These are phyloP conservation scores for Catharanthus roseus DNA, from an alignment of 257 asterid genomes.

Conservation along the genomic window DNA sequence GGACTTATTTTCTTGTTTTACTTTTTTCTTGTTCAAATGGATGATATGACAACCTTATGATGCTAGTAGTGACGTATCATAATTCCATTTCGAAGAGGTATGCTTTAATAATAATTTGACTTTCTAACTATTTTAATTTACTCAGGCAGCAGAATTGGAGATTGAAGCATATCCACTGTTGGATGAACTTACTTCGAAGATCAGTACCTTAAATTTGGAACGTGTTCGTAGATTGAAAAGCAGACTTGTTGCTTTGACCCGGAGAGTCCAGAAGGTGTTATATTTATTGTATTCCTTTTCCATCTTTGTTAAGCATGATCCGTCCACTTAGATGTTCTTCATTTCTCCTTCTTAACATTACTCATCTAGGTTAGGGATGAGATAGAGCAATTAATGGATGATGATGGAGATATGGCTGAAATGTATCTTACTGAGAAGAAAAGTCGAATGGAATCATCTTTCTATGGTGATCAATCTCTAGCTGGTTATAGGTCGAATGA, in stretches of 20 bases:
- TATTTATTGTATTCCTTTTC: conserved; percentile 13
- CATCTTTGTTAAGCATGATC: conserved; percentile 15
- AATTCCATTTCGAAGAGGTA: neutral
- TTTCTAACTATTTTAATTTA: conserved; percentile 18
- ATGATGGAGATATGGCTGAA: conserved; percentile 99
- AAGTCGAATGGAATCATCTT: conserved; percentile 64
- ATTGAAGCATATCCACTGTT: conserved; percentile 96
- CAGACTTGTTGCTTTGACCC: conserved; percentile 93
- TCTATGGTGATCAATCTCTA: conserved; percentile 80
- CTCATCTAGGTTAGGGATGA: conserved; percentile 92
- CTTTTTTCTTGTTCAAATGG: neutral
- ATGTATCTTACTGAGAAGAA: conserved; percentile 98
- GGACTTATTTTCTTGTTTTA: neutral
- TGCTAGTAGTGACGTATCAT: neutral
- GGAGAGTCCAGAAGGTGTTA: conserved; percentile 93
- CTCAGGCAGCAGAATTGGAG: conserved; percentile 94
- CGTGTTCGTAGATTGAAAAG: conserved; percentile 93
- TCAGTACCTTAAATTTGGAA: conserved; percentile 91
- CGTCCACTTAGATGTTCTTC: conserved; percentile 21
- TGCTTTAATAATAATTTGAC: neutral
- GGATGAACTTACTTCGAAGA: conserved; percentile 96
- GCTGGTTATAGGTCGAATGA: conserved; percentile 71
- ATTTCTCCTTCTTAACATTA: conserved; percentile 14
- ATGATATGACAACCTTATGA: neutral
- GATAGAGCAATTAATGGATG: conserved; percentile 98